Base-by-base conservation (phyloP, 2,329 filamentous ascomycete species). In the Penicillium oxalicum region DNA sequence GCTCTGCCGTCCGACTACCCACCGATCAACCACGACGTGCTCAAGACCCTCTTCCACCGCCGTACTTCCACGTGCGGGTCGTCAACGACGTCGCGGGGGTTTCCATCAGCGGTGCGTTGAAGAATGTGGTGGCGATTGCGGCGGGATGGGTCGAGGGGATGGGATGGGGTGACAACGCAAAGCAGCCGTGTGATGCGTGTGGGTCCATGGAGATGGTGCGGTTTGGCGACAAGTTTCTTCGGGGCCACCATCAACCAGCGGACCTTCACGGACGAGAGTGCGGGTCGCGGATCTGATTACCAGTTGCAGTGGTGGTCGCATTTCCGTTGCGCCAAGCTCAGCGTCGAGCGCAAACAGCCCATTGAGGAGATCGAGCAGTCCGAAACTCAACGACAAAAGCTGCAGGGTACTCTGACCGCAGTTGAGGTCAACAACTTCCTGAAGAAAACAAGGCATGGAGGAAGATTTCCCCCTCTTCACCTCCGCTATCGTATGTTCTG, bases 111-210 rank as follows among this genome's bases (percentile, higher is more conserved):
- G 93, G 93, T 52, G 93, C 93, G 0, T 76, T 98, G 59, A 98
- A 98, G 78, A 98, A 98, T 75, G 86, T 98, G 56, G 88, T 98
- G 47, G 93, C 93, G 4, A 76, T 98, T 13, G 91, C 90, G 4
- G 91, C 93, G 29, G 93, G 93, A 49, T 98, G 95, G 70, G 90
- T 97, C 39, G 89, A 95, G 57, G 93, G 93, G 33, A 82, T 91
- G 53, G 91, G 91, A 57, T 98, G 93, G 91, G 93, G 93, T 63
- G 91, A 97, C 75, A 98, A 97, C 61, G 91, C 91, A 57, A 97
- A 98, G 90, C 93, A n/a, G 93, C 93, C 40, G 85, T 98, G 52
- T 98, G 52, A 97, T 98, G 89, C 87, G 93, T 37, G 86, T 97
- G 18, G 93, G 93, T 6, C 81, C 40, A 79, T 96, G 60, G 93